Conservation (phyloP, 2,329 filamentous ascomycete species). For the Graphilbum sp. region DNA sequence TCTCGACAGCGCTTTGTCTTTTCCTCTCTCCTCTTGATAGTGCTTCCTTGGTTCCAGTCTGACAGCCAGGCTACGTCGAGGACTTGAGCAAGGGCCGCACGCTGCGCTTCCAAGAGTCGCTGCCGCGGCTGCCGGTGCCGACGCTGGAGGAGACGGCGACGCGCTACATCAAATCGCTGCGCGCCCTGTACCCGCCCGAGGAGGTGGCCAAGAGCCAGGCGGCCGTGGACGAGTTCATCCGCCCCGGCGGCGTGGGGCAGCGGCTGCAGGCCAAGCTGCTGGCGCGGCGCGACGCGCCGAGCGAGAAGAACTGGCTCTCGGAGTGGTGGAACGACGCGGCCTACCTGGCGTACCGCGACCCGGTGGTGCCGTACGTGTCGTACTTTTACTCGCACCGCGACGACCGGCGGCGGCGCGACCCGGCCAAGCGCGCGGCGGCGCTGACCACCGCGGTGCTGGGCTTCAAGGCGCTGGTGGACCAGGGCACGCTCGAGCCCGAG, state of each 20-base stretch:
- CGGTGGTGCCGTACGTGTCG: slow-evolving; percentile 92
- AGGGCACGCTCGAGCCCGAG: slow-evolving; percentile 73
- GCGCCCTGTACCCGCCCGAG: slow-evolving; percentile 50
- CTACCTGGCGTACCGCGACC: slow-evolving; percentile 86
- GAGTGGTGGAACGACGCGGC: slow-evolving; percentile 98
- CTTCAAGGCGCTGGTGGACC: slow-evolving; percentile 88
- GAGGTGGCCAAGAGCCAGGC: slow-evolving; percentile 62
- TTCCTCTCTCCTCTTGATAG: no score
- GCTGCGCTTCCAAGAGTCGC: slow-evolving; percentile 75
- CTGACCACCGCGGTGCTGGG: slow-evolving; percentile 73
- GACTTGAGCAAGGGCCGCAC: slow-evolving; percentile 64
- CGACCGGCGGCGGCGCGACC: slow-evolving; percentile 73
- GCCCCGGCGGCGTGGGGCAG: slow-evolving; percentile 68
- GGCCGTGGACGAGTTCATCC: slow-evolving; percentile 76
- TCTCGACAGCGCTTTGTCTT: no score
- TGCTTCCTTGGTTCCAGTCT: slow-evolving; percentile 4
- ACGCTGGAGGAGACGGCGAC: slow-evolving; percentile 68
- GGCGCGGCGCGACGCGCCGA: slow-evolving; percentile 62
- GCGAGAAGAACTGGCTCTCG: slow-evolving; percentile 81
- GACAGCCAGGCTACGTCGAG: slow-evolving; percentile 54
- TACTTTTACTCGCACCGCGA: slow-evolving; percentile 99
- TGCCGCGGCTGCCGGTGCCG: slow-evolving; percentile 63
- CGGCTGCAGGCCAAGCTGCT: slow-evolving; percentile 78
- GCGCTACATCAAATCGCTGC: slow-evolving; percentile 66
- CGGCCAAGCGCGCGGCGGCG: slow-evolving; percentile 82